Base-by-base conservation (phyloP, 306 rosid genomes). In the Dalbergia oliveri region DNA sequence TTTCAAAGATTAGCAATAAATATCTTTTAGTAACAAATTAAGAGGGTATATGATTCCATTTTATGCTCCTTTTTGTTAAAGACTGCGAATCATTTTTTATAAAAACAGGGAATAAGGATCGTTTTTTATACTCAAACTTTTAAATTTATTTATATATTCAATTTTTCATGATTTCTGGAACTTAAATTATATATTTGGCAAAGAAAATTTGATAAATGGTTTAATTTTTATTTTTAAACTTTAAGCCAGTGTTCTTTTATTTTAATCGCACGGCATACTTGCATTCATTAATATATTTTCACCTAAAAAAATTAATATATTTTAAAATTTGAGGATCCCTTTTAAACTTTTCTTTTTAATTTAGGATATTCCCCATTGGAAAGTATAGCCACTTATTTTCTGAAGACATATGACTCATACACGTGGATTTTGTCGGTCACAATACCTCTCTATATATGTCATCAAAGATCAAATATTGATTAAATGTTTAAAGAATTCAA, bases 1-100 rank as follows among this genome's bases (percentile, higher is more conserved):
- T 12, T 31, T 63, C n/a, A 31, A 63, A 31, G 18, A 63, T 4
- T 34, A 63, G 5, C 19, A 34, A 63, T 63, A 12, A 34, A 34
- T 26, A 60, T 23, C 11, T 60, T 18, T 57, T 31, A 59, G 16
- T 18, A 2, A 19, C 12, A 18, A 57, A 15, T 15, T 5, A 50
- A 21, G 13, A 59, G 1, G 37, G 65, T 6, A 21, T 21, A 59
- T 21, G 65, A 21, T 59, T 54, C 60, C 23, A 8, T 18, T 54
- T n/a, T n/a, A 53, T n/a, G 59, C 59, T 51, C 58, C 60, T 8
- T 54, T 54, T 54, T 54, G 60, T 16, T 54, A 54, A 54, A 54
- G 60, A 54, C 7, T n/a, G 11, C 6, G 26, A 54, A n/a, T 16
- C 18, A n/a, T 53, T 53, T 53, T 53, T 14, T 6, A 53, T 53